A percentile compares a stretch with the other conserved stretches of the same genome.
These are phyloP conservation scores for Epichloe sp. DNA, from an alignment of 2,329 filamentous ascomycete genomes.

Conservation along the genomic window DNA sequence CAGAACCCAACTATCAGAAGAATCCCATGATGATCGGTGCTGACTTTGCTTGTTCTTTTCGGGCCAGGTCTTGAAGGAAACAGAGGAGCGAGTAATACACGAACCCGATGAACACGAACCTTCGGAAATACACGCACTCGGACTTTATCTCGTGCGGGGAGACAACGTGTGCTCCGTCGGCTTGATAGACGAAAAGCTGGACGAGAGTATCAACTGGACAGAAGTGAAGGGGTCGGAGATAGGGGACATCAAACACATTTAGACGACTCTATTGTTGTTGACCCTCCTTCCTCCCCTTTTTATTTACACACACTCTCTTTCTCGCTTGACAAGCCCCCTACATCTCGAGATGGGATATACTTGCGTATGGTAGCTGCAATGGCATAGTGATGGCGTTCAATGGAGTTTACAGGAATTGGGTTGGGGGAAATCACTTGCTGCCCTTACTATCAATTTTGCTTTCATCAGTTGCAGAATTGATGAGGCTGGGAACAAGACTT, in stretches of 20 bases:
- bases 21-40: too few species aligned
- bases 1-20: too few species aligned
- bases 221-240: constrained; percentile 78
- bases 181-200: constrained; percentile 77
- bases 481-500: background rate
- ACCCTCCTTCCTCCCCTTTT: background rate
- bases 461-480: background rate
- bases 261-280: constrained; percentile 4
- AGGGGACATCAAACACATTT: constrained; percentile 68
- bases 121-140: constrained; percentile 68
- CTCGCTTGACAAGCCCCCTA: background rate
- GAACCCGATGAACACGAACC: constrained; percentile 71
- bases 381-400: constrained; percentile 9
- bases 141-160: constrained; percentile 81
- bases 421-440: background rate
- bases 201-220: constrained; percentile 83
- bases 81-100: constrained; percentile 82
- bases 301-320: background rate
- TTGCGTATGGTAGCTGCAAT: background rate
- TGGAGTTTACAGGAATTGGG: background rate
- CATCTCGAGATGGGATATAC: background rate
- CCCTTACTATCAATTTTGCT: background rate
- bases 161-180: constrained; percentile 91
- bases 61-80: constrained; percentile 60
- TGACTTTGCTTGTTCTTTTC: too few species aligned